phyloP scores from a whole-genome alignment of 1,284 basidiomycete genomes.

The Papiliotrema nemorosa region DNA sequence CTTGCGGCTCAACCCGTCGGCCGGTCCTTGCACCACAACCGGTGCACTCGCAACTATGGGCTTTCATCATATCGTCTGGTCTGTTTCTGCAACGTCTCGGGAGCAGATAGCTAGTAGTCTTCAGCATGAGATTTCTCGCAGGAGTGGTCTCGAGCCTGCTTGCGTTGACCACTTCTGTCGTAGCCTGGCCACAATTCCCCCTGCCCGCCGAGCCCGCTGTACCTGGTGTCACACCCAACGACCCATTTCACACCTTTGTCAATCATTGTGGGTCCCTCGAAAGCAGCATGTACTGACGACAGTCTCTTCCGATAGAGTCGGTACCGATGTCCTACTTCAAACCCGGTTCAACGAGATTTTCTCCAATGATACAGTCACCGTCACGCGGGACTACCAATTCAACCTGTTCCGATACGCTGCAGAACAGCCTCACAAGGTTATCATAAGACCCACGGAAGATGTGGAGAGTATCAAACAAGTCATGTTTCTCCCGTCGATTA shows the following conservation, averaged over 20 bases:
- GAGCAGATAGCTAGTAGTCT: no score
- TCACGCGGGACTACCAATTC: slow-evolving; percentile 21
- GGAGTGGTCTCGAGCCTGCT: no score
- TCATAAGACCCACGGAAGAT: slow-evolving; percentile 17
- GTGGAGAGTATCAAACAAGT: slow-evolving; percentile 14
- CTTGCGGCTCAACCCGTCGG: no score
- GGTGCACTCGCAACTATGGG: no score
- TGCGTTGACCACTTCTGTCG: no score
- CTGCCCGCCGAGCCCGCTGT: background rate
- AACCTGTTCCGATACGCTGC: slow-evolving; percentile 20
- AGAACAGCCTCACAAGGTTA: slow-evolving; percentile 8
- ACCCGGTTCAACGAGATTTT: slow-evolving; percentile 15
- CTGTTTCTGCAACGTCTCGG: no score
- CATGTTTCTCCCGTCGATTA: slow-evolving; percentile 10
- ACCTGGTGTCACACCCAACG: background rate
- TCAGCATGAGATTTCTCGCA: no score
- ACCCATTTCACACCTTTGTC: slow-evolving; percentile 10
- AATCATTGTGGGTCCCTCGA: slow-evolving; percentile 13
- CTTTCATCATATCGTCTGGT: no score
- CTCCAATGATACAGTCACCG: slow-evolving; percentile 18
- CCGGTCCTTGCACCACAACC: no score
- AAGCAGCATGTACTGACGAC: background rate
- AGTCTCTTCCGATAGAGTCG: slow-evolving; percentile 20
- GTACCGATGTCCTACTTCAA: slow-evolving; percentile 21
- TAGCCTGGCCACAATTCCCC: background rate